phyloP scores from a whole-genome alignment of 345 rosid species.

The Rubroshorea leprosula region DNA sequence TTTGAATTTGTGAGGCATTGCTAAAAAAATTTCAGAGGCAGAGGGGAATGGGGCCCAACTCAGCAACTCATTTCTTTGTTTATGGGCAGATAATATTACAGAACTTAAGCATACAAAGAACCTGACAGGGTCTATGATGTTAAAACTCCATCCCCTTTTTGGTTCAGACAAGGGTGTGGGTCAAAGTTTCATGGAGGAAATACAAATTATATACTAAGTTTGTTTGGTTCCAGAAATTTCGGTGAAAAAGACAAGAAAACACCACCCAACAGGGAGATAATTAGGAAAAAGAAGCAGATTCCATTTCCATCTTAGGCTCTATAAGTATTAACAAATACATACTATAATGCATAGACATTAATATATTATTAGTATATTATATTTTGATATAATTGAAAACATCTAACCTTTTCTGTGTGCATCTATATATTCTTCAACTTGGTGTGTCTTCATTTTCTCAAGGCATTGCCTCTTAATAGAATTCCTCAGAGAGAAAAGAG shows the following conservation, averaged over 20 bases:
- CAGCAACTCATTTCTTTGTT: conserved; percentile 1
- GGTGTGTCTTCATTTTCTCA: conserved; percentile 26
- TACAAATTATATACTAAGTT: conserved; percentile 7
- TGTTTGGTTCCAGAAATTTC: conserved; percentile 36
- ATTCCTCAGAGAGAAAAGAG: conserved; percentile 3
- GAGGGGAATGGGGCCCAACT: conserved; percentile 27
- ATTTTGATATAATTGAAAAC: conserved; percentile 4
- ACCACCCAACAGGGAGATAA: conserved; percentile 4
- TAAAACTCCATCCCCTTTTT: conserved; percentile 16
- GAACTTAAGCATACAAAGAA: conserved; percentile 13
- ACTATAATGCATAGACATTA: no score
- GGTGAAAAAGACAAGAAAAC: conserved; percentile 43
- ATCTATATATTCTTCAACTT: conserved; percentile 27
- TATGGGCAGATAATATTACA: conserved; percentile 1
- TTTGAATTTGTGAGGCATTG: conserved; percentile 20
- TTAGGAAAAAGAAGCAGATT: conserved; percentile 8
- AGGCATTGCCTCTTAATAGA: conserved; percentile 19
- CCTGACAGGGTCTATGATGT: conserved; percentile 22
- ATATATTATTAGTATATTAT: no score
- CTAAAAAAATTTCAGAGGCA: conserved; percentile 11
- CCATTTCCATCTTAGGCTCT: conserved; percentile 21
- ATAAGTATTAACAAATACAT: no score
- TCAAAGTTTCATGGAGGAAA: conserved; percentile 28
- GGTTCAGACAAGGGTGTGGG: conserved; percentile 26
- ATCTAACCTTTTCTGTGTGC: background rate